Base-by-base conservation (phyloP, 2,329 filamentous ascomycete species). In the Epichloe hybrida region DNA sequence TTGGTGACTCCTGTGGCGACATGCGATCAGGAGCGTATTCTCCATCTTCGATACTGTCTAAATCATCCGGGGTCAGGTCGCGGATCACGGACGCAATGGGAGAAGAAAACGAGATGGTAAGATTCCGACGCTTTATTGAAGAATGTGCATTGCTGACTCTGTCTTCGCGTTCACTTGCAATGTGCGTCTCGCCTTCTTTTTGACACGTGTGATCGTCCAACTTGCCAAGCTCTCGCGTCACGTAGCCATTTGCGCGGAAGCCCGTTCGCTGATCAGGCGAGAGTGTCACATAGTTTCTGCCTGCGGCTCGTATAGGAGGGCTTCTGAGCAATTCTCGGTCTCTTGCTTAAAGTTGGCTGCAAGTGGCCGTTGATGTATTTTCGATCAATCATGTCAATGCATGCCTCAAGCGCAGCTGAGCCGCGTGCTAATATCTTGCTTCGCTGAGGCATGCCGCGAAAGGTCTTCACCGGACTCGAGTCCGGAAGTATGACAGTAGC, bases 391-490 rank as follows among this genome's bases (percentile, higher is more conserved):
- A 98, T 73, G 54, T 80, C 64, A 1, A 88, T 63, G 60, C 90
- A 96, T 48, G 85, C 80, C 60, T 89, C 80, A 62, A 91, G 97
- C 0, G 93, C 91, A 3, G 90, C 91, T 0, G 90, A 88, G 56
- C 87, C 88, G 64, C 93, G 94, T 4, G 93, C 91, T 17, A 84
- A 69, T 34, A 81, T 74, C 65, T 95, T 97, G 52, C 76, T 86
- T 7, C 72, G 64, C 50, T 83, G 79, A 0, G 79, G 69, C 7
- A 69, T 72, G 5, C 93, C 91, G 12, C 74, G 72, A 5, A 79
- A 74, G 34, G 79, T 81, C 50, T 75, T 77, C 36, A 96, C 70
- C 0, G 88, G 88, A 0, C 88, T 86, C 21, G 74, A 75, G 12
- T 81, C 77, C 0, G 93, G 91, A 23, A 98, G 70, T 11, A 88